A percentile compares a stretch with the other conserved stretches of the same genome.
Conservation (phyloP, 2,329 filamentous ascomycete species). For the Sporothrix pallida region DNA sequence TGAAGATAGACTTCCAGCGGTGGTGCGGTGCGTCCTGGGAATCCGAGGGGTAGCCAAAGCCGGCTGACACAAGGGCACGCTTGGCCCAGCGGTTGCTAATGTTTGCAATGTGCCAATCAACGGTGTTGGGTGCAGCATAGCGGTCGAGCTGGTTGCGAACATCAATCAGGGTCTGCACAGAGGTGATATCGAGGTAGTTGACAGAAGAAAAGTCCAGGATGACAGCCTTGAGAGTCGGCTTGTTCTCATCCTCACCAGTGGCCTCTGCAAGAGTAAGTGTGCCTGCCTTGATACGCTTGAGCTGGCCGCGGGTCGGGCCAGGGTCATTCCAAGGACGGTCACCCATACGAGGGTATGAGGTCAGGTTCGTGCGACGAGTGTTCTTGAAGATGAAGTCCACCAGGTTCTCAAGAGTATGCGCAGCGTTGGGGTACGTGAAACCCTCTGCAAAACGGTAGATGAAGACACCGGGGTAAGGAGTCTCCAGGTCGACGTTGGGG, state of each 20-base stretch:
- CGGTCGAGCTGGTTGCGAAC: slow-evolving; percentile 60
- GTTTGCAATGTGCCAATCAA: slow-evolving; percentile 62
- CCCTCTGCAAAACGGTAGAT: slow-evolving; percentile 95
- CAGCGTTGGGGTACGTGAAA: slow-evolving; percentile 95
- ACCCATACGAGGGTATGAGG: slow-evolving; percentile 67
- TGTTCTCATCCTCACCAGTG: slow-evolving; percentile 38
- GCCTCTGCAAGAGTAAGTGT: slow-evolving; percentile 35
- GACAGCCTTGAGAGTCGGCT: slow-evolving; percentile 53
- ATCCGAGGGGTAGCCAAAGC: slow-evolving; percentile 67
- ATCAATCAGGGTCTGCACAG: slow-evolving; percentile 62
- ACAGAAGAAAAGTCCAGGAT: slow-evolving; percentile 64
- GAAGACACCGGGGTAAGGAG: slow-evolving; percentile 89
- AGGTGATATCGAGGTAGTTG: slow-evolving; percentile 63
- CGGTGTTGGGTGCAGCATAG: slow-evolving; percentile 55
- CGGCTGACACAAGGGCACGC: slow-evolving; percentile 60
- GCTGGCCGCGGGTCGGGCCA: slow-evolving; percentile 64
- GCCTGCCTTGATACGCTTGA: slow-evolving; percentile 41
- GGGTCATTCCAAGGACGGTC: slow-evolving; percentile 97
- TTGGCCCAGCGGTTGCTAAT: slow-evolving; percentile 63
- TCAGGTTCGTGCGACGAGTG: slow-evolving; percentile 77
- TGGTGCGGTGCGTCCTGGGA: slow-evolving; percentile 58
- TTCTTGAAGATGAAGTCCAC: slow-evolving; percentile 69
- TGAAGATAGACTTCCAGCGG: slow-evolving; percentile 95
- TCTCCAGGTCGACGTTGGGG: slow-evolving; percentile 76
- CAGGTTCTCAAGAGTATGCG: slow-evolving; percentile 83